phyloP scores from a whole-genome alignment of 257 asterid species.

The Scutellaria barbata region DNA sequence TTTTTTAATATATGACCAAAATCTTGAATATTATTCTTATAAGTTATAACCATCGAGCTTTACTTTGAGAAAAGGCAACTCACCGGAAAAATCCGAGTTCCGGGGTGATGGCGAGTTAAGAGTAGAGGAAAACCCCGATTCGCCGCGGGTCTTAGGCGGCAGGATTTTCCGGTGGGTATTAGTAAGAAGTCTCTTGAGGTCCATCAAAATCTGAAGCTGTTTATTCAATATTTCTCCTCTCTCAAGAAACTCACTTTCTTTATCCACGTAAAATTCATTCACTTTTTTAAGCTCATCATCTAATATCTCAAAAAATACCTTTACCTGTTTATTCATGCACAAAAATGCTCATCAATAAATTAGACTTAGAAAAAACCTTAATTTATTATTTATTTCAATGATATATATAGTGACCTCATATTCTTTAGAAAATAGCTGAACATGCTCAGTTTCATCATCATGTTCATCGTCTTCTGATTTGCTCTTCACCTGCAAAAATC shows the following conservation, averaged over 20 bases:
- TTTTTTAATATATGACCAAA: no score
- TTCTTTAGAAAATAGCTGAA: conserved; percentile 66
- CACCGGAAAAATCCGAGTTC: conserved; percentile 73
- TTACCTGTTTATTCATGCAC: conserved; percentile 51
- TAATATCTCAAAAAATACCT: conserved; percentile 62
- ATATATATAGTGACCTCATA: conserved; percentile 58
- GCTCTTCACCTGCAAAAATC: conserved; percentile 47
- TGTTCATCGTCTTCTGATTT: conserved; percentile 51
- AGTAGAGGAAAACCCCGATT: conserved; percentile 41
- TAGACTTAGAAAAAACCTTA: background rate
- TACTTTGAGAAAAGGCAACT: conserved; percentile 23
- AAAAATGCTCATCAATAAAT: background rate
- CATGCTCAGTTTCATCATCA: conserved; percentile 60
- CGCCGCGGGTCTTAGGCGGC: conserved; percentile 29
- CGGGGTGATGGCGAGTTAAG: conserved; percentile 42
- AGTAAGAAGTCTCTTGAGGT: conserved; percentile 61
- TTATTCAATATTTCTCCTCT: conserved; percentile 73
- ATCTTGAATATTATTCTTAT: no score
- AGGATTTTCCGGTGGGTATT: conserved; percentile 57
- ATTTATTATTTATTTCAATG: background rate
- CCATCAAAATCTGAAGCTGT: conserved; percentile 74
- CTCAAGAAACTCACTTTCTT: conserved; percentile 78
- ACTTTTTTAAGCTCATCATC: conserved; percentile 83
- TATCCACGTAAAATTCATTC: conserved; percentile 66
- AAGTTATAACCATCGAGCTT: no score